A percentile compares a stretch with the other conserved stretches of the same genome.
These are phyloP conservation scores for Chlorella sp. DNA, from an alignment of 139 green algal species.

Conservation along the genomic window DNA sequence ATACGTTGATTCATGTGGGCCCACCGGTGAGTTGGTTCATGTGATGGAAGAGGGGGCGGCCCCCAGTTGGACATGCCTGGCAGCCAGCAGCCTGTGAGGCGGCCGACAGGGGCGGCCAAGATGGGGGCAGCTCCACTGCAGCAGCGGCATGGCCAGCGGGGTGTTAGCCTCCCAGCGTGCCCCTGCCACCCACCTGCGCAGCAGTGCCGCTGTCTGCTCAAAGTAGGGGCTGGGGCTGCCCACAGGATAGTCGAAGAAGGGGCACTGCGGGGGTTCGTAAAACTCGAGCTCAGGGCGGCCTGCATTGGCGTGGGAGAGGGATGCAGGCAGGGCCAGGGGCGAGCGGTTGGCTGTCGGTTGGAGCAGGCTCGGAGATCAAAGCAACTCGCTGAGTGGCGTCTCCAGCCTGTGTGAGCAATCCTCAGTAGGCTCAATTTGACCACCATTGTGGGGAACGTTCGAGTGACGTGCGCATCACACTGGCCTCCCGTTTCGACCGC, in stretches of 20 bases:
- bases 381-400: background rate
- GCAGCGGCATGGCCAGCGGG: background rate
- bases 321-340: no score
- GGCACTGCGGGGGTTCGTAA: slow-evolving; percentile 54
- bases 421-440: background rate
- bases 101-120: background rate
- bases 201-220: slow-evolving; percentile 59
- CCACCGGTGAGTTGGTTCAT: no score
- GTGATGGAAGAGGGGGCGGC: no score
- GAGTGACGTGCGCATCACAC: background rate
- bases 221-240: slow-evolving; percentile 65
- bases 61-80: background rate
- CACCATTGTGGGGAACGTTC: background rate
- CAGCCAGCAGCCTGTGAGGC: background rate
- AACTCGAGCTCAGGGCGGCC: slow-evolving; percentile 58
- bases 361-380: no score
- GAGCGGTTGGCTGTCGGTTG: no score
- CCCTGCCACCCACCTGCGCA: background rate
- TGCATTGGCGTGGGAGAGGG: background rate
- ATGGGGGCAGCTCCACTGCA: background rate
- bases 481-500: background rate
- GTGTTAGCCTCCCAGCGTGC: background rate
- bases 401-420: background rate
- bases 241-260: slow-evolving; percentile 60
- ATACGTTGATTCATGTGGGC: no score